Evolutionary conservation across 768 basidiomycete species (phyloP), one percentile per base, ranked within the genome.

Genomic region (Suillus tomentosus): DNA sequence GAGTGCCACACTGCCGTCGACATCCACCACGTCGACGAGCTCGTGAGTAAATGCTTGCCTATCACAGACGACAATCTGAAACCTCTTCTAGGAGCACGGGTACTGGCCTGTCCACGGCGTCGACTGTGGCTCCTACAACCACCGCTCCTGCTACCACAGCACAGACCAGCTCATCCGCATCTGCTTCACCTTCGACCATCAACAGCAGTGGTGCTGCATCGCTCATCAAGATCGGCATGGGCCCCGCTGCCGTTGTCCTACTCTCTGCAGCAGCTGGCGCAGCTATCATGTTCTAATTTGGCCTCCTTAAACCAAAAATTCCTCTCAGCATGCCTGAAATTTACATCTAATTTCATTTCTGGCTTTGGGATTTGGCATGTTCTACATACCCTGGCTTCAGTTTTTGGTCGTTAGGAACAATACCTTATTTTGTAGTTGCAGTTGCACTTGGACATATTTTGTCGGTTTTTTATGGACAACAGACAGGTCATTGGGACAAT

Each of bases 241-340:
- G 76, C 51, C 74, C 77, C 14, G 56, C 74, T 34, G 78, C 76
- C 3, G 77, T 73, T 15, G 70, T 79, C 8, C 68, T 81, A 24
- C 70, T 84, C 42, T 83, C 84, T 22, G 81, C 77, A 0, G 69
- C 82, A 45, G 85, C 81, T 45, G 87, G 86, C 45, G 83, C 77
- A 27, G 83, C 72, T 15, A 68, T 80, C 64, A 76, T 82, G 53
- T 78, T 86, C 68, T 87, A 76, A 77, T 55, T 10, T 11, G 27
- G 40, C 31, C 69, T 76, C 59, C 13, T 1, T 15, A 0, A 34
- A 37, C 54, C 63, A 65, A 60, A 42, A 42, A 36, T 22, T 45
- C 51, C 10, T 58, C 40, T 57, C 24, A 62, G 39, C 54, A 17
- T 47, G 22, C 9, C 51, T 17, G 47, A 19, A 24, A n/a, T 17